phyloP scores from a whole-genome alignment of 176 grass and related monocot species.

The Hsuehochloa calcarea region DNA sequence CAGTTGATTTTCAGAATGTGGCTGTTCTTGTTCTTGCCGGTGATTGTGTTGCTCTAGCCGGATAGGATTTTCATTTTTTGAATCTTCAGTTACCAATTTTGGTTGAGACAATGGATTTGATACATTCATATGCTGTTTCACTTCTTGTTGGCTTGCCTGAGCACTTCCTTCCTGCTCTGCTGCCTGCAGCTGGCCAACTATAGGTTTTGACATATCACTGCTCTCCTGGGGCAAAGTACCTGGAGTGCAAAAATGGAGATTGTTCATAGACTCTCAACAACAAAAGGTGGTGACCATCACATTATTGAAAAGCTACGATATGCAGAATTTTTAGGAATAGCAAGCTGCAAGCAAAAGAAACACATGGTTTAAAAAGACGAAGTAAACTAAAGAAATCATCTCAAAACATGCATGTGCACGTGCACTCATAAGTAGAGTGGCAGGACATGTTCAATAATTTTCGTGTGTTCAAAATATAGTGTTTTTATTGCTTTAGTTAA shows the following conservation, averaged over 20 bases:
- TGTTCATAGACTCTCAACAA: conserved; percentile 19
- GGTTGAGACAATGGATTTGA: conserved; percentile 28
- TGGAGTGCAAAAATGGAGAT: conserved; percentile 3
- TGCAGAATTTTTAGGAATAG: neutral
- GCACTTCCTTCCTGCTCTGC: conserved; percentile 27
- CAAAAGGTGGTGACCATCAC: conserved; percentile 2
- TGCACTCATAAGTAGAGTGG: neutral
- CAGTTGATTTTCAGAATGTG: conserved; percentile 26
- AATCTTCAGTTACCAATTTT: conserved; percentile 36
- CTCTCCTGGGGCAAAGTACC: conserved; percentile 26
- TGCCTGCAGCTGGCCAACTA: conserved; percentile 29
- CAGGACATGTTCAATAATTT: neutral
- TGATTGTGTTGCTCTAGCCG: conserved; percentile 9
- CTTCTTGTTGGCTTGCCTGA: conserved; percentile 31
- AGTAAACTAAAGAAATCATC: neutral
- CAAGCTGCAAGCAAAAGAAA: conserved; percentile 1
- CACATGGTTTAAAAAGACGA: neutral
- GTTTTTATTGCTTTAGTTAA: neutral
- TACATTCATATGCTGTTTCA: conserved; percentile 27
- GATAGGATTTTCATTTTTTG: conserved; percentile 29
- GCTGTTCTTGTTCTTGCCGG: conserved; percentile 17
- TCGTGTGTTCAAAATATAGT: neutral
- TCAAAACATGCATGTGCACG: neutral
- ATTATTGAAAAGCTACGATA: neutral
- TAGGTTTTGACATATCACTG: conserved; percentile 41